Evolutionary conservation across 768 basidiomycete genomes (phyloP), one percentile per base, ranked within the genome.

Genomic region (Nidularia sp.): DNA sequence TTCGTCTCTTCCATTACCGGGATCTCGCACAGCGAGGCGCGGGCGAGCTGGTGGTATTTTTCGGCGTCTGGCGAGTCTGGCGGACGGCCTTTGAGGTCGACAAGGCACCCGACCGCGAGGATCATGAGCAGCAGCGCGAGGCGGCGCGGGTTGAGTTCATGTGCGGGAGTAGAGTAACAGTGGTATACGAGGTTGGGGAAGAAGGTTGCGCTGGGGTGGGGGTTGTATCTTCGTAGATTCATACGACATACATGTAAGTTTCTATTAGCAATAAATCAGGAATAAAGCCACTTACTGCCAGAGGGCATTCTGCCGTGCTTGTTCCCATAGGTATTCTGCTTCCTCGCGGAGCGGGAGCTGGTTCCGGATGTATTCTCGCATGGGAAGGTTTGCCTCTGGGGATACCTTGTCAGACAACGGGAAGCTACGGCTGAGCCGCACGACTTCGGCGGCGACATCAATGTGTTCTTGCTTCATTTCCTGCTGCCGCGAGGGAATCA

Each of bases 1-100:
- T 80, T 84, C 2, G 85, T 84, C 52, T 85, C 81, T 57, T 84
- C 83, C 79, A 86, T 82, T 50, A 85, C 75, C 32, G 81, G 80
- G 48, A 80, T 76, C 61, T 85, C 83, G 54, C 77, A 81, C 5
- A 85, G 62, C 2, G 81, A 68, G 3, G 82, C 83, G n/a, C 83
- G 76, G 0, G 80, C 80, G 22, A 81, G 62, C 29, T 77, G 78
- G 55, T 86, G 78, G 51, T 83, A 86, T 52, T 73, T 74, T 58
- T 84, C 81, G 1, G 82, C 79, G 45, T 82, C 81, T 13, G 79
- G 73, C 6, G 75, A 78, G 63, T 70, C 76, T 46, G 57, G 74
- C 56, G 60, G 70, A 35, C 63, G 73, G 60, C 73, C 66, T 18
- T 70, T 68, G 3, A 83, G 70, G 65, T 88, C 85, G 34, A 87